Base-by-base conservation (phyloP, 2,329 filamentous ascomycete genomes). In the Fusarium robinianum region DNA sequence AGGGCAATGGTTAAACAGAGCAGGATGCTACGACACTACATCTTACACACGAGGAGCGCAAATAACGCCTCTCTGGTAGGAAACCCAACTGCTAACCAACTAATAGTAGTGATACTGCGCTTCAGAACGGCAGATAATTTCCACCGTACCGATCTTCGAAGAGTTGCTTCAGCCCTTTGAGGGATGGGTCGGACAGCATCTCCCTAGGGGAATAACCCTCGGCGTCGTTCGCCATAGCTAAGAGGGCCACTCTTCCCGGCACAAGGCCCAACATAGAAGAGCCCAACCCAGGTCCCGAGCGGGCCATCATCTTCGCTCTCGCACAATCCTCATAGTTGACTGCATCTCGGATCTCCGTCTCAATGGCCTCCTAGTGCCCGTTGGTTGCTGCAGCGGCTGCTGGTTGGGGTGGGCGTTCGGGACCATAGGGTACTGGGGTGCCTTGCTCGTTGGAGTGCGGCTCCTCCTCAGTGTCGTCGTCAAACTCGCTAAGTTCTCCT, bases 401-500 rank as follows among this genome's bases (percentile, higher is more conserved):
- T 26, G 63, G 60, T 44, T 66, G 66, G 39, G 74, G 75, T 27
- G 75, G 75, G 30, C 75, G 69, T 57, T 78, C 75, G 11, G 75
- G 74, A 8, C 74, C 74, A 49, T 72, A 77, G 6, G 72, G 64
- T 34, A 75, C 68, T 7, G 68, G 71, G 26, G 66, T 63, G 30
- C 49, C 61, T 34, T 65, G 63, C 32, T 67, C 62, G 42, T 60
- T 55, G 45, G 68, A 49, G 45, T 70, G 72, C 31, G 65, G 55
- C 52, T 79, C 76, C 52, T 79, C 77, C 56, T 79, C 77, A 16
- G 73, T 78, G 42, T 79, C 77, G 54, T 85, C 81, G 60, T 86
- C 82, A 59, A 84, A 80, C 58, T 87, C 82, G 53, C 82, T 82
- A 41, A 78, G 78, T 41, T 81, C 80, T 46, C 81, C 82, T 35